These are phyloP conservation scores for Alternaria ventricosa DNA, from an alignment of 2,329 filamentous ascomycete genomes.

Conservation along the genomic window DNA sequence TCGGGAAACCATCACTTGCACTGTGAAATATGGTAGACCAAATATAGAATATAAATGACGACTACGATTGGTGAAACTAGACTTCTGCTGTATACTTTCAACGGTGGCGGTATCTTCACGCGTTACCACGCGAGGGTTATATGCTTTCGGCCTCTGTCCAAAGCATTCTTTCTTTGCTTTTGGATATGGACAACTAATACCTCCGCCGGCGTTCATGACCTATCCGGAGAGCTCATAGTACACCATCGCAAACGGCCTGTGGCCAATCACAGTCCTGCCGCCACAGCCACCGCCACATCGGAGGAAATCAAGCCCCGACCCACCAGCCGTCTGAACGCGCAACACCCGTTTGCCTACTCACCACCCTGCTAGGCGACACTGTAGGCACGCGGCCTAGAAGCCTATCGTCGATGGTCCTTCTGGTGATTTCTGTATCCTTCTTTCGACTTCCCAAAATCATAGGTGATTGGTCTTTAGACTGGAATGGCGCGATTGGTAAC, in stretches of 20 bases:
- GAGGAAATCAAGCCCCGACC: conserved; percentile 23
- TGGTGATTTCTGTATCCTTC: conserved; percentile 30
- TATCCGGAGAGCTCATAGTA: not conserved
- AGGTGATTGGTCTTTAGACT: conserved; percentile 28
- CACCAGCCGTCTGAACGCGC: conserved; percentile 27
- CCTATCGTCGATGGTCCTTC: conserved; percentile 30
- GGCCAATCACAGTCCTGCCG: conserved; percentile 10
- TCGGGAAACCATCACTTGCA: not conserved
- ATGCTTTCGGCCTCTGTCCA: not conserved
- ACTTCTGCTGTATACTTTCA: not conserved
- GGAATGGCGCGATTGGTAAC: conserved; percentile 2
- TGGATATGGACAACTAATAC: not conserved
- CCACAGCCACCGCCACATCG: conserved; percentile 34
- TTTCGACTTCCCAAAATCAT: not conserved
- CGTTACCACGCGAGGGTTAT: conserved; percentile 13
- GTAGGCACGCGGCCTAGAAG: conserved; percentile 24
- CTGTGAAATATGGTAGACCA: not conserved
- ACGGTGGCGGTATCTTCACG: not conserved
- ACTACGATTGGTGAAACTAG: not conserved
- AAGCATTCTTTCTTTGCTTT: not conserved
- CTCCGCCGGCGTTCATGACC: not conserved
- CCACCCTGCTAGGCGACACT: conserved; percentile 14
- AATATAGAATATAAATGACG: not conserved
- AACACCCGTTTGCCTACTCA: conserved; percentile 33
- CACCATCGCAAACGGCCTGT: not conserved